A percentile compares a stretch with the other conserved stretches of the same genome.
Conservation (phyloP, 306 rosid genomes). For the Heteromeles arbutifolia region DNA sequence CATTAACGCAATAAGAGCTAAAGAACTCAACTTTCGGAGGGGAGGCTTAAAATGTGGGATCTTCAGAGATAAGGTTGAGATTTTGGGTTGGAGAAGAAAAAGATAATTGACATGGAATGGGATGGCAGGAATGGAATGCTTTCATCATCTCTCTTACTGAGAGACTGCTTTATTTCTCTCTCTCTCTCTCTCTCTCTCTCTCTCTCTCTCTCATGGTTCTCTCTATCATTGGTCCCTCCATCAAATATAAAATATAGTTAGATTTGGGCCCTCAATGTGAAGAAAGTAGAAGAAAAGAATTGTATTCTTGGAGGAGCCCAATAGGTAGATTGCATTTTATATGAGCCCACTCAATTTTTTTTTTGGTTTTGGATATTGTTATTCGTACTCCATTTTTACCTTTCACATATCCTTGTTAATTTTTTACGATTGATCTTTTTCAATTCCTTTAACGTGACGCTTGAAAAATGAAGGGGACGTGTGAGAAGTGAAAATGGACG, state of each 20-base stretch:
- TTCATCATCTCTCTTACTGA: not conserved
- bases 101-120: not conserved
- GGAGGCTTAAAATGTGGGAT: not conserved
- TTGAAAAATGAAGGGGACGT: too few relatives aligned
- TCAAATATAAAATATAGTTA: not conserved
- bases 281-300: too few relatives aligned
- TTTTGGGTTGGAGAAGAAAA: not conserved
- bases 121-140: not conserved
- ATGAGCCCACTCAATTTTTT: not conserved
- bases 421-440: too few relatives aligned
- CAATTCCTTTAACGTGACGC: too few relatives aligned
- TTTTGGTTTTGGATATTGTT: too few relatives aligned
- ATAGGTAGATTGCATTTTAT: not conserved
- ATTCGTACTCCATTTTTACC: fast-evolving
- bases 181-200: too few relatives aligned
- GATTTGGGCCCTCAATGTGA: not conserved
- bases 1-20: not conserved
- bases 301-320: not conserved
- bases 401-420: too few relatives aligned
- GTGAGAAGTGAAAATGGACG: too few relatives aligned
- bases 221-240: too few relatives aligned
- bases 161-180: not conserved
- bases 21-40: not conserved
- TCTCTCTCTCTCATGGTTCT: not conserved
- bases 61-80: not conserved